Conservation (phyloP, 345 rosid species). For the Toxicodendron radicans region DNA sequence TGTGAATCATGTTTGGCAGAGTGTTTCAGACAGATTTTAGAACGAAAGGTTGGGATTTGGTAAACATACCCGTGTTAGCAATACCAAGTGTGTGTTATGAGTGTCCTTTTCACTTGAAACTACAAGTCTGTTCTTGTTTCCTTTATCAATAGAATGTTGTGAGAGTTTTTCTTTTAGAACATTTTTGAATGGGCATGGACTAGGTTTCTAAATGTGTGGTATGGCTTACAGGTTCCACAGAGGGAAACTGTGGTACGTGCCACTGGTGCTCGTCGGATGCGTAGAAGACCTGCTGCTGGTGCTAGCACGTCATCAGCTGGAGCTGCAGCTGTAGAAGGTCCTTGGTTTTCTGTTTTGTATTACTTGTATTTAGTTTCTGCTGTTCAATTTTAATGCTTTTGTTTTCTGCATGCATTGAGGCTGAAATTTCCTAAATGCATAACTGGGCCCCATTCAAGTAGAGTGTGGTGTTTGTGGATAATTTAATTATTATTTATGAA, state of each 20-base stretch:
- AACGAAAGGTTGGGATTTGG: background rate
- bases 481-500: background rate
- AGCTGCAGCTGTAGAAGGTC: slow-evolving; percentile 67
- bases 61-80: background rate
- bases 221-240: slow-evolving; percentile 26
- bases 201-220: background rate
- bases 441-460: background rate
- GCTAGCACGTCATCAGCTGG: slow-evolving; percentile 75
- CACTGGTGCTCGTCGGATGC: slow-evolving; percentile 75
- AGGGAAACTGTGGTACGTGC: slow-evolving; percentile 66
- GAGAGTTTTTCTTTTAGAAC: background rate
- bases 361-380: background rate
- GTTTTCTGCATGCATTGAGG: background rate
- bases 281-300: slow-evolving; percentile 78
- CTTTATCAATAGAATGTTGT: slow-evolving; percentile 1
- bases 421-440: too few species aligned
- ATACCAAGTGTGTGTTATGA: background rate
- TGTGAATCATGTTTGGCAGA: background rate
- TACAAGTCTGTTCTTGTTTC: background rate
- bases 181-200: background rate
- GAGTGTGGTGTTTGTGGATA: background rate
- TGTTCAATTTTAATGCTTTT: background rate
- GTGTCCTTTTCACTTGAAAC: background rate
- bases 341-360: slow-evolving; percentile 7
- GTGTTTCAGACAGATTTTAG: background rate